Conservation (phyloP, 768 basidiomycete species). For the Suillus subaureus region DNA sequence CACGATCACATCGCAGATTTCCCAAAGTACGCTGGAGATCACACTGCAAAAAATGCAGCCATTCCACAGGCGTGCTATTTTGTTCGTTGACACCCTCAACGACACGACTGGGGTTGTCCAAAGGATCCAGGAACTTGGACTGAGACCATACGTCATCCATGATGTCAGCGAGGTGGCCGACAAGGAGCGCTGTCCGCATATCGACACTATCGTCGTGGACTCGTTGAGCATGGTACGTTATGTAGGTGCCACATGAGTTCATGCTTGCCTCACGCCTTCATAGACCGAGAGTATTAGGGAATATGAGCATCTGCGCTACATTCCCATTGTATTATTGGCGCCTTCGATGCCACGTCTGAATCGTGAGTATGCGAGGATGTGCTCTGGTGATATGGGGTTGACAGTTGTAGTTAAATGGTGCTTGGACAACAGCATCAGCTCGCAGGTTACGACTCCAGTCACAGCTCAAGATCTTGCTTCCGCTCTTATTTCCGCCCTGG, state of each 20-base stretch:
- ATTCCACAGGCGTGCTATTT: constrained; percentile 84
- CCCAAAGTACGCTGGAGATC: constrained; percentile 70
- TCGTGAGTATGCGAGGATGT: constrained; percentile 46
- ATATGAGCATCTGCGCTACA: constrained; percentile 92
- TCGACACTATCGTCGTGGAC: constrained; percentile 96
- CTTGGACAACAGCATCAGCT: constrained; percentile 92
- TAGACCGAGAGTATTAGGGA: constrained; percentile 91
- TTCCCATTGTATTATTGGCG: constrained; percentile 90
- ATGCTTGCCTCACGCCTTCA: constrained; percentile 21
- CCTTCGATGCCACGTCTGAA: constrained; percentile 78
- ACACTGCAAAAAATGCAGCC: constrained; percentile 81
- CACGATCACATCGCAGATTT: constrained; percentile 87
- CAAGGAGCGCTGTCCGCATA: constrained; percentile 81
- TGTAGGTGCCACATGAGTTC: constrained; percentile 3
- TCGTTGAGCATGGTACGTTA: constrained; percentile 76
- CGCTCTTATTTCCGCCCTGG: constrained; percentile 91
- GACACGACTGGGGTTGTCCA: constrained; percentile 78
- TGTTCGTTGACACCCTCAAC: constrained; percentile 86
- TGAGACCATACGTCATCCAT: constrained; percentile 76
- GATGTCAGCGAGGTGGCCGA: constrained; percentile 80
- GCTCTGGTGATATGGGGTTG: constrained; percentile 6
- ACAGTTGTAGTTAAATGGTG: constrained; percentile 83
- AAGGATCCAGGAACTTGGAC: constrained; percentile 75
- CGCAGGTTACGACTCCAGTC: constrained; percentile 91
- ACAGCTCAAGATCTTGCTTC: constrained; percentile 87